A percentile compares a stretch with the other conserved stretches of the same genome.
phyloP scores from a whole-genome alignment of 2,329 filamentous ascomycete genomes.

The Grosmannia huntii region DNA sequence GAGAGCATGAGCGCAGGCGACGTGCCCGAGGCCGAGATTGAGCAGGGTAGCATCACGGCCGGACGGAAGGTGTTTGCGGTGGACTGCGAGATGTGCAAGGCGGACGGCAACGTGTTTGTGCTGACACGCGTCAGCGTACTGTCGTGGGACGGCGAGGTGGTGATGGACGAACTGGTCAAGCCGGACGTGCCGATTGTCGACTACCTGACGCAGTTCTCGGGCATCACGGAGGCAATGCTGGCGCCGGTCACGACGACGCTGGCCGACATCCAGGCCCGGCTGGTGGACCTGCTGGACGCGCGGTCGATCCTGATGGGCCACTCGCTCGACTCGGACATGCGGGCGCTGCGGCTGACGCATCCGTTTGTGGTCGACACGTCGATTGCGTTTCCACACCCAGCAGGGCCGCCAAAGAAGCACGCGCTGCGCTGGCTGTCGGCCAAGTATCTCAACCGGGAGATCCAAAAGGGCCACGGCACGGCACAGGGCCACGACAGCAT shows the following conservation, averaged over 20 bases:
- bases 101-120: slow-evolving; percentile 64
- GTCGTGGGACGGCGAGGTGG: slow-evolving; percentile 67
- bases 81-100: slow-evolving; percentile 97
- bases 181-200: slow-evolving; percentile 78
- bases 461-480: slow-evolving; percentile 63
- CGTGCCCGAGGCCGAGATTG: slow-evolving; percentile 55
- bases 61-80: slow-evolving; percentile 69
- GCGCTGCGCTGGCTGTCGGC: slow-evolving; percentile 81
- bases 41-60: slow-evolving; percentile 71
- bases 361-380: slow-evolving; percentile 91
- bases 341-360: slow-evolving; percentile 73
- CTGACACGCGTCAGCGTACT: slow-evolving; percentile 83
- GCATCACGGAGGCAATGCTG: slow-evolving; percentile 80
- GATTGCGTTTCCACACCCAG: slow-evolving; percentile 78
- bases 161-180: slow-evolving; percentile 87
- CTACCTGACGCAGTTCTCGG: slow-evolving; percentile 85
- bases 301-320: slow-evolving; percentile 67
- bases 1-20: slow-evolving; percentile 51
- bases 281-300: slow-evolving; percentile 60
- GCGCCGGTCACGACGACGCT: slow-evolving; percentile 73
- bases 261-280: slow-evolving; percentile 64
- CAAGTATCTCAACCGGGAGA: slow-evolving; percentile 75
- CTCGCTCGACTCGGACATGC: slow-evolving; percentile 72
- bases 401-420: slow-evolving; percentile 79
- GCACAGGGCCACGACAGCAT: slow-evolving; percentile 73